Percentiles rank a stretch among this genome's conserved stretches.
phyloP scores from a whole-genome alignment of 2,329 filamentous ascomycete species.

The Lachnum nothofagi region DNA sequence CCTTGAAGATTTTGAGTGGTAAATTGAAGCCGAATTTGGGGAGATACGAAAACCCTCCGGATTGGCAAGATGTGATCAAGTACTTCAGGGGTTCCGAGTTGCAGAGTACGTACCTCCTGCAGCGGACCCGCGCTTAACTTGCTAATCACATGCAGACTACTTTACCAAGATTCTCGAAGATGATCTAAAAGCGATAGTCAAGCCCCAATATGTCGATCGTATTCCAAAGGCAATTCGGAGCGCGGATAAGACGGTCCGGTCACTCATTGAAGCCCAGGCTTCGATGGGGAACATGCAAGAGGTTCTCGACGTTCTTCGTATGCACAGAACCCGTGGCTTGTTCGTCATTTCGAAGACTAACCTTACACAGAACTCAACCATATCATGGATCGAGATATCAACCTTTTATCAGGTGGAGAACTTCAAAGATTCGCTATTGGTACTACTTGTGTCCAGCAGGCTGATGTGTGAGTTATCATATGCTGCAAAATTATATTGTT shows the following conservation, averaged over 20 bases:
- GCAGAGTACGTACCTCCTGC: constrained; percentile 63
- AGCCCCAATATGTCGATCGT: constrained; percentile 97
- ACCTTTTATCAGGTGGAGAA: constrained; percentile 89
- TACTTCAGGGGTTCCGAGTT: constrained; percentile 96
- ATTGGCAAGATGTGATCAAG: constrained; percentile 99
- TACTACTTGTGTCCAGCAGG: constrained; percentile 89
- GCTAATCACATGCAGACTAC: constrained; percentile 60
- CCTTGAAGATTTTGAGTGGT: constrained; percentile 94
- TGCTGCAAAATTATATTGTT: neutral
- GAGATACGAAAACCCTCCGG: constrained; percentile 89
- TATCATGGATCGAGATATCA: constrained; percentile 87
- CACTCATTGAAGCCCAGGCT: constrained; percentile 69
- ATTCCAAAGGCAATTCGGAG: constrained; percentile 88
- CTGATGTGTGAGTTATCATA: constrained; percentile 63
- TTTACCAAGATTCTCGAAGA: constrained; percentile 98
- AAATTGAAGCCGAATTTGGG: constrained; percentile 98
- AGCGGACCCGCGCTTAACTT: neutral
- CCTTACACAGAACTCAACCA: constrained; percentile 66
- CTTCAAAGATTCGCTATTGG: constrained; percentile 97
- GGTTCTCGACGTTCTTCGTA: constrained; percentile 72
- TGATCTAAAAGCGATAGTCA: constrained; percentile 93
- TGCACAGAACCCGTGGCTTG: neutral
- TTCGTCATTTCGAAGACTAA: neutral
- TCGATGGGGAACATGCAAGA: constrained; percentile 76
- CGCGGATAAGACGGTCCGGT: constrained; percentile 71